phyloP scores from a whole-genome alignment of 2,329 filamentous ascomycete species.

The Botrytis deweyae region DNA sequence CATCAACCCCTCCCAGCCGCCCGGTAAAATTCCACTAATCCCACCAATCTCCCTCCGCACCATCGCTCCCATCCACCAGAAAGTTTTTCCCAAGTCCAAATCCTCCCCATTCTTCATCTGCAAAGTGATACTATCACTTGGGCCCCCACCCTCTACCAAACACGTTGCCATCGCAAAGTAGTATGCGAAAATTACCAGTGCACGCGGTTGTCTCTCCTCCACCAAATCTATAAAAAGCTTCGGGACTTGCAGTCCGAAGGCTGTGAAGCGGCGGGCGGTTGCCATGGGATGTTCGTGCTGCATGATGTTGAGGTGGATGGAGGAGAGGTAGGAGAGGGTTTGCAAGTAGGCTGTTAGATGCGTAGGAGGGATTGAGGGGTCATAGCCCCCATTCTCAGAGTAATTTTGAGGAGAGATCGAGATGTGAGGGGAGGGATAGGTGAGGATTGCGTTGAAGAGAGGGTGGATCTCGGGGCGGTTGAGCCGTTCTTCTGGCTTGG shows the following conservation, averaged over 20 bases:
- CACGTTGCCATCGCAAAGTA: slow-evolving; percentile 37
- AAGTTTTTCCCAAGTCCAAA: slow-evolving; percentile 4
- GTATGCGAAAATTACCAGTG: slow-evolving; percentile 33
- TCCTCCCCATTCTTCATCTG: slow-evolving; percentile 12
- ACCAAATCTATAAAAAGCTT: slow-evolving; percentile 27
- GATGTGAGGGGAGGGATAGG: not conserved
- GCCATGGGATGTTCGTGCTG: slow-evolving; percentile 19
- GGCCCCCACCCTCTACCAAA: not conserved
- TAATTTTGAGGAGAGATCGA: not conserved
- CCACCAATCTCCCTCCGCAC: slow-evolving; percentile 12
- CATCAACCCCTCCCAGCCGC: slow-evolving; percentile 10
- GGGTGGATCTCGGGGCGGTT: slow-evolving; percentile 9
- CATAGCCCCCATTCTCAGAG: not conserved
- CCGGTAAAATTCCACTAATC: not conserved
- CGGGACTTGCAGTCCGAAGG: slow-evolving; percentile 25
- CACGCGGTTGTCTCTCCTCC: slow-evolving; percentile 24
- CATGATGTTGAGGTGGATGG: slow-evolving; percentile 15
- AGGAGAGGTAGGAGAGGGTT: slow-evolving; percentile 15
- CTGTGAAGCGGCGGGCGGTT: slow-evolving; percentile 22
- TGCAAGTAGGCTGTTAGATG: slow-evolving; percentile 11
- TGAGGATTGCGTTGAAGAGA: slow-evolving; percentile 15
- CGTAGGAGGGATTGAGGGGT: slow-evolving; percentile 17
- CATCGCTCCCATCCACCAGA: slow-evolving; percentile 20
- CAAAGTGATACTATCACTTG: not conserved
- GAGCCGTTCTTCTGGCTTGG: slow-evolving; percentile 18